Conservation (phyloP, 2,329 filamentous ascomycete species). For the Chaetothyriales sp. region DNA sequence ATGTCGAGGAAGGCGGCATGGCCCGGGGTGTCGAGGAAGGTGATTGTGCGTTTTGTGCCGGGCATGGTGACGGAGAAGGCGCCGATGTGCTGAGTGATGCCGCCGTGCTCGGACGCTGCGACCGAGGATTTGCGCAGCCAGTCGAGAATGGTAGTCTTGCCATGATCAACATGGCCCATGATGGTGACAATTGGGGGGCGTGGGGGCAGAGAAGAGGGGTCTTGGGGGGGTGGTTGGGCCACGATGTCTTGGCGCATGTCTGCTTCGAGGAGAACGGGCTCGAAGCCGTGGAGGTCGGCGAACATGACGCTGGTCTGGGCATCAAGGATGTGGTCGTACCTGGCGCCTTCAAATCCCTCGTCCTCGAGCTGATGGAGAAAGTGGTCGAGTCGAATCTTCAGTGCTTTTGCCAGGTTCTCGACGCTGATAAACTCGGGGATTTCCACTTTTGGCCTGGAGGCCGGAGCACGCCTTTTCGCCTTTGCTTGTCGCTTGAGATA, state of each 20-base stretch:
- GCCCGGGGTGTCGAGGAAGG: conserved; percentile 91
- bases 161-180: conserved; percentile 98
- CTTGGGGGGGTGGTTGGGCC: conserved; percentile 54
- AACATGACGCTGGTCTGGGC: conserved; percentile 82
- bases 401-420: conserved; percentile 60
- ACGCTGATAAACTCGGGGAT: conserved; percentile 88
- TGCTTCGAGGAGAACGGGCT: conserved; percentile 57
- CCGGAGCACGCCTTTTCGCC: conserved; percentile 28
- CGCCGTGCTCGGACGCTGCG: conserved; percentile 80
- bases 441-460: conserved; percentile 48
- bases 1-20: conserved; percentile 93
- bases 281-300: conserved; percentile 83
- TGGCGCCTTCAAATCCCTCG: conserved; percentile 78
- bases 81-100: conserved; percentile 97
- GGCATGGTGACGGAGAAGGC: conserved; percentile 86
- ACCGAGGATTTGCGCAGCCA: conserved; percentile 87
- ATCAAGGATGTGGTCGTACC: conserved; percentile 72
- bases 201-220: conserved; percentile 51
- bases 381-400: conserved; percentile 55
- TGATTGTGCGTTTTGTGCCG: conserved; percentile 67
- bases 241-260: conserved; percentile 56
- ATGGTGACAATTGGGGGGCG: conserved; percentile 94
- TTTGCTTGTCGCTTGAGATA: conserved; percentile 15
- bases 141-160: conserved; percentile 92
- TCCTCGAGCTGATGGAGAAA: conserved; percentile 67